Conservation (phyloP, 2,329 filamentous ascomycete species). For the Colletotrichum zoysiae region DNA sequence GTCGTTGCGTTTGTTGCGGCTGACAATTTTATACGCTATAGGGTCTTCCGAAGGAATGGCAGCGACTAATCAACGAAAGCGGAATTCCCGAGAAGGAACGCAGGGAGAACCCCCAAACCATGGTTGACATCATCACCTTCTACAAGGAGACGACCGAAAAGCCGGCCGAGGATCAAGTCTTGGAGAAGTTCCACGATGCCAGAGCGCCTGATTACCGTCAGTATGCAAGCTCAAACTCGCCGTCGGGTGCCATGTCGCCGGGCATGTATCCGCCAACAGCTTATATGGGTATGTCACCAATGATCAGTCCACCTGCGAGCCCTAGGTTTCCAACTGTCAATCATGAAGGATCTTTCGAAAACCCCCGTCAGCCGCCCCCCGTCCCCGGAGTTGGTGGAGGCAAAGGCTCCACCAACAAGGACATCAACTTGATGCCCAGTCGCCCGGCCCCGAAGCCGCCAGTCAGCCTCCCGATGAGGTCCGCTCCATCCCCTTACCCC, state of each 20-base stretch:
- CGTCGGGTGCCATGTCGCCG: slow-evolving; percentile 63
- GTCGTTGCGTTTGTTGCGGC: slow-evolving; percentile 30
- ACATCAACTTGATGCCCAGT: slow-evolving; percentile 78
- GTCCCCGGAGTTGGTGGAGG: slow-evolving; percentile 73
- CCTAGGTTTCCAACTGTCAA: slow-evolving; percentile 88
- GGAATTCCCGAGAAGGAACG: slow-evolving; percentile 97
- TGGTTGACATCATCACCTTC: slow-evolving; percentile 95
- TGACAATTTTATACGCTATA: slow-evolving; percentile 52
- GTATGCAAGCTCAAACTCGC: slow-evolving; percentile 51
- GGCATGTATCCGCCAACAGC: slow-evolving; percentile 67
- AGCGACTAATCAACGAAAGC: slow-evolving; percentile 92
- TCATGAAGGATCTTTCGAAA: slow-evolving; percentile 95
- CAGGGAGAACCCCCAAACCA: slow-evolving; percentile 93
- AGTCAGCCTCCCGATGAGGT: slow-evolving; percentile 68
- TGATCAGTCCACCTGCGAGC: slow-evolving; percentile 84
- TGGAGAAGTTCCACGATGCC: slow-evolving; percentile 96
- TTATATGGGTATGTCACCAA: slow-evolving; percentile 70
- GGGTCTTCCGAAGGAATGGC: slow-evolving; percentile 98
- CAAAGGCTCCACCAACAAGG: slow-evolving; percentile 61
- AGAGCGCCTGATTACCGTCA: slow-evolving; percentile 68
- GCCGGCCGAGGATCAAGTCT: slow-evolving; percentile 85
- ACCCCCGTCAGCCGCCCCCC: slow-evolving; percentile 91
- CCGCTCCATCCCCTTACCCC: slow-evolving; percentile 67
- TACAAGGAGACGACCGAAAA: slow-evolving; percentile 93
- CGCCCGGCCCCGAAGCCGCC: slow-evolving; percentile 92